phyloP scores from a whole-genome alignment of 768 basidiomycete species.

The Strobilomyces confusus region DNA sequence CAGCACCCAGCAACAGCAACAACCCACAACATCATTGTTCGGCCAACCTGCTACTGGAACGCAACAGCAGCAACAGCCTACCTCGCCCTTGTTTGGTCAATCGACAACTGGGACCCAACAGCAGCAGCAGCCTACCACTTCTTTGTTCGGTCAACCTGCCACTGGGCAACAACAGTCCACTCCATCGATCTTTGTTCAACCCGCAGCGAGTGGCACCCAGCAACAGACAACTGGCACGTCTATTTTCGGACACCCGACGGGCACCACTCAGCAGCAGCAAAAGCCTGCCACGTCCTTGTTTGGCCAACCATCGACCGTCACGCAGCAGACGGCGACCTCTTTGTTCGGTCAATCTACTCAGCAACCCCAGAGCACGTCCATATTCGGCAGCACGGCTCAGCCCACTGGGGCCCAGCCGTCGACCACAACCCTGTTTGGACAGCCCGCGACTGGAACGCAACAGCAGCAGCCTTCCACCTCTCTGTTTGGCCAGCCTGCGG shows the following conservation, averaged over 20 bases:
- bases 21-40: constrained; percentile 30
- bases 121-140: no score
- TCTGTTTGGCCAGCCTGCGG: constrained; percentile 36
- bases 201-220: constrained; percentile 18
- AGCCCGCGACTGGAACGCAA: constrained; percentile 32
- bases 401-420: constrained; percentile 9
- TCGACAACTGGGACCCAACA: no score
- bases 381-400: constrained; percentile 32
- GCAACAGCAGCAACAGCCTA: constrained; percentile 11
- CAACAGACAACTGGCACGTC: constrained; percentile 27
- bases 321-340: constrained; percentile 13
- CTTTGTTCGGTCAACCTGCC: no score
- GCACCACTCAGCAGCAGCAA: constrained; percentile 23
- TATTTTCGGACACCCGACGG: constrained; percentile 38
- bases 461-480: constrained; percentile 32
- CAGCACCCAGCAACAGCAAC: constrained; percentile 31
- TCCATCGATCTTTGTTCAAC: no score
- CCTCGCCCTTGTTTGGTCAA: no score
- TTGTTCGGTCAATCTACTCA: constrained; percentile 34
- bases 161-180: no score
- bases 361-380: constrained; percentile 31
- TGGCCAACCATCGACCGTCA: constrained; percentile 18
- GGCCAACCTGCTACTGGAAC: constrained; percentile 16
- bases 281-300: constrained; percentile 30
- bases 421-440: constrained; percentile 23